Evolutionary conservation across 2,329 filamentous ascomycete genomes (phyloP), one percentile per base, ranked within the genome.

Genomic region (Bipolaris zeicola): DNA sequence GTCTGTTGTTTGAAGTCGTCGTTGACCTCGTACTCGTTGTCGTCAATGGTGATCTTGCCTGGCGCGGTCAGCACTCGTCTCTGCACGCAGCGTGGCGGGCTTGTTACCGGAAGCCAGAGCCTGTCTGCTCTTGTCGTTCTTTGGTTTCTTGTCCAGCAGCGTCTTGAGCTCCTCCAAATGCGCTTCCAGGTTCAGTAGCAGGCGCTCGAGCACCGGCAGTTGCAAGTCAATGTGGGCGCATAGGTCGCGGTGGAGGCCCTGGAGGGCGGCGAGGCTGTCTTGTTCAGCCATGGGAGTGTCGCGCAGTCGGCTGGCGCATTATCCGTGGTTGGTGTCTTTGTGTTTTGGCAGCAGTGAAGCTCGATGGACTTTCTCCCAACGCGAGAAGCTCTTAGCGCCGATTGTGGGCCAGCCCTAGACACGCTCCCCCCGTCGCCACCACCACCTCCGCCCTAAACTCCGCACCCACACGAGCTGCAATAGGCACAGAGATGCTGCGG

Each of bases 161-260:
- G 85, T 83, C 73, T 83, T 83, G 71, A 96, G 89, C 53, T 87
- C 87, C 52, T 85, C 81, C 47, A 88, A 81, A 66, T 89, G 85
- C 48, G 80, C 79, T 67, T 90, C 87, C 45, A 98, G 82, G 72
- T 86, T 83, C 48, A 79, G 71, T 66, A 86, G 84, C 55, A 89
- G 82, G 63, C 91, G 86, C 60, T 94, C 88, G 37, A 91, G 79
- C 60, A 88, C 87, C 31, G 88, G 83, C 49, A 92, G 77, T 26
- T 89, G 86, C 54, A 87, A 85, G 69, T 95, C 88, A 62, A 86
- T 85, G 67, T 95, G 83, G 55, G 89, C 87, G 66, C 89, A 81
- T 60, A 99, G 86, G 79, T 96, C 92, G 75, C 90, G 87, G 77
- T 96, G 91, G 68, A 99, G 87, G 76, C 87, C 88, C 80, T 93